Evolutionary conservation across 1,284 basidiomycete species (phyloP).

Genomic region (Leccinum pallidistipes): DNA sequence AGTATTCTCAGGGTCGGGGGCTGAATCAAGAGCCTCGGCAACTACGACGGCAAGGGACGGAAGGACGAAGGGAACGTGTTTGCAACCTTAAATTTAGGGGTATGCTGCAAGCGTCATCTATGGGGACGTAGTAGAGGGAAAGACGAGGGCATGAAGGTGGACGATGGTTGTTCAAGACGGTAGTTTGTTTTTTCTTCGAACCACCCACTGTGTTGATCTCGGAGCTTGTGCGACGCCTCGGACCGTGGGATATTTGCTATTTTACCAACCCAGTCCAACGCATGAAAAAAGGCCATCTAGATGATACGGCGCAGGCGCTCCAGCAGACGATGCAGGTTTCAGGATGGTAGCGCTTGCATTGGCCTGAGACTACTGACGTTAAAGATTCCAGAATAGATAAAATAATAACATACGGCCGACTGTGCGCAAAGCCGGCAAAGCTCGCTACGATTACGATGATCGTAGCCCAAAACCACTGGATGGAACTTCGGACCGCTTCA

Average conservation of each 20-base stretch:
- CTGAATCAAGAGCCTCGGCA: constrained; percentile 60
- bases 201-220: not conserved
- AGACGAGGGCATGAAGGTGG: too few species aligned
- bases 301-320: not conserved
- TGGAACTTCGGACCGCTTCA: too few species aligned
- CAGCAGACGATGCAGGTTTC: not conserved
- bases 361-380: not conserved
- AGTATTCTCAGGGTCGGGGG: constrained; percentile 70
- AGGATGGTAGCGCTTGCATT: constrained; percentile 1
- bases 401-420: too few species aligned
- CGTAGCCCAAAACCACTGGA: too few species aligned
- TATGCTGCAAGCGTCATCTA: constrained; percentile 52
- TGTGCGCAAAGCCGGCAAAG: too few species aligned
- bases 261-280: not conserved
- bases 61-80: constrained; percentile 80
- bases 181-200: constrained; percentile 11
- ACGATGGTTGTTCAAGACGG: constrained; percentile 52
- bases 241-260: too few species aligned
- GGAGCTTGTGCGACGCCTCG: not conserved
- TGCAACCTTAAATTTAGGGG: constrained; percentile 71
- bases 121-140: constrained; percentile 39
- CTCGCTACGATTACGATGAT: too few species aligned
- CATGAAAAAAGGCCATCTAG: not conserved
- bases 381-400: too few species aligned
- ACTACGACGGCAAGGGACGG: constrained; percentile 28